Evolutionary conservation across 257 asterid species (phyloP).

Genomic region (Marsdenia floribunda): DNA sequence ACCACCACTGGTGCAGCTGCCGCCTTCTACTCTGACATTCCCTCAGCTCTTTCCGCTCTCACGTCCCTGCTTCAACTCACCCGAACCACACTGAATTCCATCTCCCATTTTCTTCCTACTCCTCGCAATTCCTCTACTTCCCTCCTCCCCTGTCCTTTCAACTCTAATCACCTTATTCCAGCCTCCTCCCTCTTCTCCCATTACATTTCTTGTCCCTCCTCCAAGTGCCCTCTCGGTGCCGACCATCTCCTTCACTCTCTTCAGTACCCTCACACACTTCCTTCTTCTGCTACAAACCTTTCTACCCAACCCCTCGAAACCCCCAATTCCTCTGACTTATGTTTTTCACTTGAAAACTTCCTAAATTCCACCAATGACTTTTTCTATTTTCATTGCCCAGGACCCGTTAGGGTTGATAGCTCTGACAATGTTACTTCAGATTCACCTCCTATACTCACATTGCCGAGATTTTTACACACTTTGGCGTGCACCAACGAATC

Average conservation of each 20-base stretch:
- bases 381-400: slow-evolving; percentile 70
- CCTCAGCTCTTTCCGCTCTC: slow-evolving; percentile 45
- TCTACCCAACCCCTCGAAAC: slow-evolving; percentile 9
- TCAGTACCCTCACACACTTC: slow-evolving; percentile 42
- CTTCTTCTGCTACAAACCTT: neutral
- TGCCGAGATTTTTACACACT: slow-evolving; percentile 40
- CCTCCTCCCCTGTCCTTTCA: slow-evolving; percentile 62
- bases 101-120: slow-evolving; percentile 35
- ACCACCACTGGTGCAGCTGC: neutral
- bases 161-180: slow-evolving; percentile 62
- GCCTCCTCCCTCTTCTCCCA: slow-evolving; percentile 74
- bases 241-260: slow-evolving; percentile 34
- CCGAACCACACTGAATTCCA: slow-evolving; percentile 39
- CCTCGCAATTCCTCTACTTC: slow-evolving; percentile 22
- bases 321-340: slow-evolving; percentile 24
- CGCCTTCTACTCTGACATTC: slow-evolving; percentile 23
- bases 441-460: slow-evolving; percentile 40
- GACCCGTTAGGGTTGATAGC: slow-evolving; percentile 41
- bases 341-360: slow-evolving; percentile 48
- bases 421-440: slow-evolving; percentile 5
- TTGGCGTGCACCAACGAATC: slow-evolving; percentile 5
- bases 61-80: slow-evolving; percentile 49
- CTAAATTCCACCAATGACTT: slow-evolving; percentile 29
- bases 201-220: slow-evolving; percentile 56
- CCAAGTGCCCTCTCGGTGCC: slow-evolving; percentile 18